Percentiles rank a stretch among this genome's conserved stretches.
These are phyloP conservation scores for Trichosporon sp. DNA, from an alignment of 1,284 basidiomycete species.

Conservation along the genomic window DNA sequence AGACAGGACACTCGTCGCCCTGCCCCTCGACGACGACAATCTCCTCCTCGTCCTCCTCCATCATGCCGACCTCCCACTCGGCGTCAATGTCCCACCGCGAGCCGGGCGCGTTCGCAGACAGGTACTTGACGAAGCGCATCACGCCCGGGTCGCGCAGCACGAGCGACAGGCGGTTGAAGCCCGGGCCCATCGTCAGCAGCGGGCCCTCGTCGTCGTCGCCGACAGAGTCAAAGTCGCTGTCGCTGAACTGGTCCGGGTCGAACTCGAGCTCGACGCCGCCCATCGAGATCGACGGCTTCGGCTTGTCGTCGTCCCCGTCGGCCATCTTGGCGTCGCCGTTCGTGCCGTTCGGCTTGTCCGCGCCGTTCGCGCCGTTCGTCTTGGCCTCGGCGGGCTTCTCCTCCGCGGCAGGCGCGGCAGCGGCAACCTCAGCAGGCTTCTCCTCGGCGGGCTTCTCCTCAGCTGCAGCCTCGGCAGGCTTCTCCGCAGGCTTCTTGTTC, in stretches of 20 bases:
- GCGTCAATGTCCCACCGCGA: conserved; percentile 85
- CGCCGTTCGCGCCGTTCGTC: conserved; percentile 4
- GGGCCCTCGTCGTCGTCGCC: conserved; percentile 69
- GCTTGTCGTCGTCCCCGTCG: conserved; percentile 8
- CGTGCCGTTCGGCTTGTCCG: neutral
- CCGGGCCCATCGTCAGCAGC: conserved; percentile 80
- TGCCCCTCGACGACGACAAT: conserved; percentile 17
- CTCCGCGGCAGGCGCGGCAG: no score
- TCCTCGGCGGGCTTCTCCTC: neutral
- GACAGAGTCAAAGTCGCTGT: conserved; percentile 49
- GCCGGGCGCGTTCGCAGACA: conserved; percentile 77
- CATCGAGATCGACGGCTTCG: conserved; percentile 27
- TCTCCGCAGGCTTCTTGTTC: conserved; percentile 17
- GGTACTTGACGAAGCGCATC: conserved; percentile 89
- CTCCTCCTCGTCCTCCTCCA: conserved; percentile 51
- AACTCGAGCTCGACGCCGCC: conserved; percentile 48
- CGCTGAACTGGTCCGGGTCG: conserved; percentile 49
- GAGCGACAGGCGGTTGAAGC: conserved; percentile 83
- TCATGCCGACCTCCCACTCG: conserved; percentile 70
- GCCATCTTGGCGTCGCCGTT: conserved; percentile 6
- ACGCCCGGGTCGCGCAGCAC: conserved; percentile 90
- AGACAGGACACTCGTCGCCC: conserved; percentile 20
- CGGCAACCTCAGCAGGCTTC: conserved; percentile 29
- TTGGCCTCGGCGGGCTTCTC: neutral
- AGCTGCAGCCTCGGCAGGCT: neutral